These are phyloP conservation scores for Leptomonas pyrrhocoris DNA, from an alignment of 208 protist genomes.

Conservation along the genomic window DNA sequence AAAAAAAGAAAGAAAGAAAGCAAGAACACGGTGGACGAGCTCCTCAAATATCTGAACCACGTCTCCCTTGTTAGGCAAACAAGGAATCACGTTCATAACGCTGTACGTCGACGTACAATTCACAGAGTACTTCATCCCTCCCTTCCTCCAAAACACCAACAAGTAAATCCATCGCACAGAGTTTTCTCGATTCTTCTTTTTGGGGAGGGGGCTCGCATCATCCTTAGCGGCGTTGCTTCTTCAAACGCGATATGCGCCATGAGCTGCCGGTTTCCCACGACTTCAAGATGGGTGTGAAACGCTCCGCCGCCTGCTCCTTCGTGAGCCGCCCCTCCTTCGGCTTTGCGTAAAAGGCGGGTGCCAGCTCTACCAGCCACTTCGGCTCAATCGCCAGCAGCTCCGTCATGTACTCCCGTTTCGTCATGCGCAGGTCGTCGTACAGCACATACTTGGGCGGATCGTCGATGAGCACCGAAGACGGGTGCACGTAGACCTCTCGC, in stretches of 20 bases:
- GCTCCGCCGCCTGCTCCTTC: constrained; percentile 79
- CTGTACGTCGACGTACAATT: too few species aligned
- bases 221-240: constrained; percentile 50
- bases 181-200: too few species aligned
- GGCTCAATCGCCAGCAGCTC: constrained; percentile 93
- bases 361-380: constrained; percentile 94
- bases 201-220: too few species aligned
- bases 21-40: too few species aligned
- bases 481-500: constrained; percentile 90
- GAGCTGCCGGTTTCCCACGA: constrained; percentile 89
- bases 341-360: constrained; percentile 92
- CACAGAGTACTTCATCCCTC: too few species aligned
- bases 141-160: too few species aligned
- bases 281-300: constrained; percentile 84
- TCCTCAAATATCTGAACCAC: too few species aligned
- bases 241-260: constrained; percentile 85
- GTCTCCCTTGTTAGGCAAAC: too few species aligned
- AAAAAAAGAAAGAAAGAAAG: too few species aligned
- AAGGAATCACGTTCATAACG: too few species aligned
- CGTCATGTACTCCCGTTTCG: constrained; percentile 98
- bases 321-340: constrained; percentile 77
- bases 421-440: constrained; percentile 97
- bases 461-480: constrained; percentile 83
- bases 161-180: not conserved
- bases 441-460: constrained; percentile 95